Conservation (phyloP, 768 basidiomycete species). For the Kwoniella shandongensis region DNA sequence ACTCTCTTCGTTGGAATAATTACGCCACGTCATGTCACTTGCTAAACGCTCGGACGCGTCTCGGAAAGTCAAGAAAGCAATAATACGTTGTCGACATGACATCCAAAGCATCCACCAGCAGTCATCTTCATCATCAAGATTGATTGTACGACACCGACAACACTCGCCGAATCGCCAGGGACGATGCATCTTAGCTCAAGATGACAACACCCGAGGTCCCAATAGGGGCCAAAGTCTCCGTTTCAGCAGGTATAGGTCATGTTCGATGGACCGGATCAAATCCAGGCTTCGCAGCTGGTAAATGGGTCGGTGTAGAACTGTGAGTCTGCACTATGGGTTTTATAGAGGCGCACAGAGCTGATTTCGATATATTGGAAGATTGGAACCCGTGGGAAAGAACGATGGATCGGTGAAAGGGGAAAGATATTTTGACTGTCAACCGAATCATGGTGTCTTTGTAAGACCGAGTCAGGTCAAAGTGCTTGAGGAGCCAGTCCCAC, state of each 20-base stretch:
- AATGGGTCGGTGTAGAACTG: slow-evolving; percentile 94
- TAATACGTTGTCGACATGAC: neutral
- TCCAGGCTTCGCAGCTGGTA: slow-evolving; percentile 76
- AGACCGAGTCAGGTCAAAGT: slow-evolving; percentile 77
- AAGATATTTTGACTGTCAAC: slow-evolving; percentile 76
- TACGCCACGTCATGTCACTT: slow-evolving; percentile 12
- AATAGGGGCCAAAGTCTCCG: slow-evolving; percentile 74
- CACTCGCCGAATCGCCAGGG: too few species aligned
- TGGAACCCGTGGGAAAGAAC: slow-evolving; percentile 82
- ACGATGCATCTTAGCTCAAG: slow-evolving; percentile 11
- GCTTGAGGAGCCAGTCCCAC: slow-evolving; percentile 54
- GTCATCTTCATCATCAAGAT: too few species aligned
- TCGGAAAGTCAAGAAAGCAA: neutral
- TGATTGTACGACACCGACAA: too few species aligned
- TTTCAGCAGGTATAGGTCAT: slow-evolving; percentile 75
- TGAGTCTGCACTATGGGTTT: slow-evolving; percentile 52
- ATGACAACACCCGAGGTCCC: slow-evolving; percentile 50
- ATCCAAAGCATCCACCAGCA: too few species aligned
- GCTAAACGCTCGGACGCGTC: slow-evolving; percentile 7
- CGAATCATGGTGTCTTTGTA: slow-evolving; percentile 82
- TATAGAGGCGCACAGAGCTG: neutral
- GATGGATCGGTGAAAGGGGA: slow-evolving; percentile 81
- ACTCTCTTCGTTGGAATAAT: neutral
- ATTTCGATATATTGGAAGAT: slow-evolving; percentile 20
- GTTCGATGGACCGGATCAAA: slow-evolving; percentile 81